Base-by-base conservation (phyloP, 108 stramenopile genomes). In the Nannochloropsis salina region DNA sequence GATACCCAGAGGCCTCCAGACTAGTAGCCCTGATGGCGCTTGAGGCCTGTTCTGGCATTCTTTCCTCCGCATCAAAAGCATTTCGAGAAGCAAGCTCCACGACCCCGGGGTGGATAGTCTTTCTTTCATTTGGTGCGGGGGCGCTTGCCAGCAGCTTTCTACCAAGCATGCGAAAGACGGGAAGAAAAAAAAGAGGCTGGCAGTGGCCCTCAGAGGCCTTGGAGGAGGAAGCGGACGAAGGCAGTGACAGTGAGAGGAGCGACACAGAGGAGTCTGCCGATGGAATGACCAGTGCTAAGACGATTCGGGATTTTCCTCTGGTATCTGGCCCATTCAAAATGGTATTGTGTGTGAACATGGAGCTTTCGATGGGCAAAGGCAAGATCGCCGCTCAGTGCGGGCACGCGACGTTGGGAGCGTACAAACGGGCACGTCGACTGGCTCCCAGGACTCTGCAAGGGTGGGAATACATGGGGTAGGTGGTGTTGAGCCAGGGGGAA, bases 341-440 rank as follows among this genome's bases (percentile, higher is more conserved):
- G 44, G 85, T 91, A 31, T 47, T 91, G 6, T 43, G 88, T 42
- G 91, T 91, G 43, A 91, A 91, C 83, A 89, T 86, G 87, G 85
- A 89, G 44, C 86, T 91, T 42, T 90, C 90, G 87, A 91, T 91
- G 91, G 91, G 91, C 15, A 91, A 91, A 44, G 91, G 91, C 8
- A 90, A 90, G 86, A 86, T 86, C 12, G 86, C 90, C 9, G 90
- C 90, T 20, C 90, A 91, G 41, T 91, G 90, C 42, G 90, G 90
- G 42, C 90, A 91, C 51, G 90, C 90, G 5, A 91, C 90, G 18
- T 74, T 91, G 21, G 90, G 90, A 15, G 87, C 86, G 44, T 91
- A 91, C 85, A 86, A 83, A 61, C 41, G 80, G 31, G 86, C 85
- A 2, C 21, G 44, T 41, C 51, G 83, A 12, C 83, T 83, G 79